Evolutionary conservation across 139 green algal species (phyloP), one percentile per base, ranked within the genome.

Genomic region (Astrephomene gubernaculifera): DNA sequence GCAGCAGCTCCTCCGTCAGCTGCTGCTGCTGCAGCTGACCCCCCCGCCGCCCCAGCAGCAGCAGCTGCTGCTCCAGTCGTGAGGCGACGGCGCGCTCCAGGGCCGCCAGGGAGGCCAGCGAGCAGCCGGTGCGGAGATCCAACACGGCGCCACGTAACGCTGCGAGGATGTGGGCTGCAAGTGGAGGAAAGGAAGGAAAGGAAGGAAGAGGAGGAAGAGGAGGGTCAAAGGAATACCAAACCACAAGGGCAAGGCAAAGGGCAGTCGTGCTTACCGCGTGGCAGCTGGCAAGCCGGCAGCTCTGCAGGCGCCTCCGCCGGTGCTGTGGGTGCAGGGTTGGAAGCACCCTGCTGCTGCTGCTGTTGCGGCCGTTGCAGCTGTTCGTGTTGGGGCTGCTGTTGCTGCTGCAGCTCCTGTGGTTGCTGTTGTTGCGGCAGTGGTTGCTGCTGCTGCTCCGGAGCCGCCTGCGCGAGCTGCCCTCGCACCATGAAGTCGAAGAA

Each of bases 401-500:
- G n/a, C n/a, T n/a, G n/a, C n/a, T n/a, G n/a, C n/a, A n/a, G n/a
- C n/a, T n/a, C n/a, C 54, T 72, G 65, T 45, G 65, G 65, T 45
- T 33, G 65, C 33, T 33, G 22, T 27, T 0, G 33, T 31, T 43
- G 33, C 8, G 25, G 44, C 25, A 7, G 53, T 27, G 29, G 33
- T 54, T 29, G 54, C 57, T 63, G 38, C 21, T 44, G 12, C 33
- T 39, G 9, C 63, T 27, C 6, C 41, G 25, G 41, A 7, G 7
- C 31, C 27, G 7, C 29, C 69, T 76, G 41, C 41, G 19, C 25
- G n/a, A 1, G 39, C 1, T 54, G n/a, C 17, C 33, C 78, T 75
- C n/a, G 78, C 64, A 86, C 19, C 45, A 86, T 27, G 65, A 79
- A 86, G 67, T 68, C 79, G 4, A 86, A 17, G 31, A 86, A 78